phyloP scores from a whole-genome alignment of 345 rosid genomes.

The Excoecaria cochinchinensis region DNA sequence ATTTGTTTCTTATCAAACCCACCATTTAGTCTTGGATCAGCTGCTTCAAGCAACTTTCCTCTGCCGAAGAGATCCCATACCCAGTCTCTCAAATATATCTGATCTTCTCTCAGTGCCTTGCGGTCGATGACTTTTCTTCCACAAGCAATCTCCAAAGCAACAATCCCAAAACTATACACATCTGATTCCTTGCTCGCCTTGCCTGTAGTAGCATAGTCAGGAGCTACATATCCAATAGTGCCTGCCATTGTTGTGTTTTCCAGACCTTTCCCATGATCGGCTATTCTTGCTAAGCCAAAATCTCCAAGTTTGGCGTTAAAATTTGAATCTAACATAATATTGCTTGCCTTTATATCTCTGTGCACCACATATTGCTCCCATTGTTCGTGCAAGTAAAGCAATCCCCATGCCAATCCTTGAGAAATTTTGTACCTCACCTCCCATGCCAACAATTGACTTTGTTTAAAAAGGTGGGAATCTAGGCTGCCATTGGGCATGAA shows the following conservation, averaged over 20 bases:
- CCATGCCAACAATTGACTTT: not conserved
- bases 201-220: slow-evolving; percentile 14
- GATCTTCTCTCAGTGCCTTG: not conserved
- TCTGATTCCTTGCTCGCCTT: slow-evolving; percentile 32
- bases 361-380: slow-evolving; percentile 12
- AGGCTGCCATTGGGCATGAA: slow-evolving; percentile 16
- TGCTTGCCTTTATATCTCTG: slow-evolving; percentile 15
- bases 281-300: slow-evolving; percentile 26
- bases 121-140: not conserved
- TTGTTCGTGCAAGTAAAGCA: slow-evolving; percentile 9
- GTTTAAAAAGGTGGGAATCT: slow-evolving; percentile 5
- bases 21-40: not conserved
- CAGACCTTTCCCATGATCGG: slow-evolving; percentile 21
- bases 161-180: slow-evolving; percentile 36
- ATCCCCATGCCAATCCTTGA: not conserved
- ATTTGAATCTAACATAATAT: slow-evolving; percentile 14
- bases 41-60: slow-evolving; percentile 2
- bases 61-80: slow-evolving; percentile 1
- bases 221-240: slow-evolving; percentile 30
- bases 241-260: slow-evolving; percentile 18
- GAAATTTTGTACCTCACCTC: slow-evolving; percentile 4
- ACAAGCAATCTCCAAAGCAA: slow-evolving; percentile 29
- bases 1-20: not conserved
- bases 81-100: not conserved
- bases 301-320: slow-evolving; percentile 10